Conservation (phyloP, 345 rosid genomes). For the Euphorbia tirucalli region DNA sequence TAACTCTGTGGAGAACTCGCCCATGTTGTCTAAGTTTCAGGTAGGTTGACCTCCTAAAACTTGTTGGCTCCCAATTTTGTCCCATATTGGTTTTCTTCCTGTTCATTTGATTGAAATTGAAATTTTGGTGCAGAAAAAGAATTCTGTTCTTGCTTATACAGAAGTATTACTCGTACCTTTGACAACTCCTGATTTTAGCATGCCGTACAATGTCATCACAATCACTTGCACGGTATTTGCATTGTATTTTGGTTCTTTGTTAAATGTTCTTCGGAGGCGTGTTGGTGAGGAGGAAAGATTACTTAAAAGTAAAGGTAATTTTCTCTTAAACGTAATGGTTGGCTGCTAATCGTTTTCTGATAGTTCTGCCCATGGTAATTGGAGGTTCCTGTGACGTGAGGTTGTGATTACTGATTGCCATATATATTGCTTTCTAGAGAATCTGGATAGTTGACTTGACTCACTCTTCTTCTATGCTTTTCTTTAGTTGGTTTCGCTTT, state of each 20-base stretch:
- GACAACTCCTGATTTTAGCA: conserved; percentile 97
- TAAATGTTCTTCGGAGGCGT: conserved; percentile 74
- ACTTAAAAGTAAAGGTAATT: conserved; percentile 62
- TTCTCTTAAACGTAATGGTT: conserved; percentile 6
- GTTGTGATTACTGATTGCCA: background rate
- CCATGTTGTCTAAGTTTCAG: conserved; percentile 63
- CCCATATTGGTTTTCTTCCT: background rate
- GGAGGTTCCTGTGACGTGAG: background rate
- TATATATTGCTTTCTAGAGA: background rate
- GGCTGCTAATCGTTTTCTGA: background rate
- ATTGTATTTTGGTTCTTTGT: conserved; percentile 83
- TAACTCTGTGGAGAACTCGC: conserved; percentile 34
- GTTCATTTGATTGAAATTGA: conserved; percentile 16
- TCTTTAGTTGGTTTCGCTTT: background rate
- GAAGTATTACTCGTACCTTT: conserved; percentile 89
- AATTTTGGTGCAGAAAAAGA: conserved; percentile 55
- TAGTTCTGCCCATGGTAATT: too few relatives aligned
- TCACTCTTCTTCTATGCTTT: background rate
- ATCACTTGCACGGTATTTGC: conserved; percentile 91
- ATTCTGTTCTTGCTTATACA: conserved; percentile 65
- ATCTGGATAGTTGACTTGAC: background rate
- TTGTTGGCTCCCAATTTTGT: background rate
- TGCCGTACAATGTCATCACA: conserved; percentile 98
- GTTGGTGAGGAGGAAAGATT: conserved; percentile 76
- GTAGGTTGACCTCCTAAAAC: conserved; percentile 28